phyloP scores from a whole-genome alignment of 768 basidiomycete species.

The Candolleomyces aberdarensis region DNA sequence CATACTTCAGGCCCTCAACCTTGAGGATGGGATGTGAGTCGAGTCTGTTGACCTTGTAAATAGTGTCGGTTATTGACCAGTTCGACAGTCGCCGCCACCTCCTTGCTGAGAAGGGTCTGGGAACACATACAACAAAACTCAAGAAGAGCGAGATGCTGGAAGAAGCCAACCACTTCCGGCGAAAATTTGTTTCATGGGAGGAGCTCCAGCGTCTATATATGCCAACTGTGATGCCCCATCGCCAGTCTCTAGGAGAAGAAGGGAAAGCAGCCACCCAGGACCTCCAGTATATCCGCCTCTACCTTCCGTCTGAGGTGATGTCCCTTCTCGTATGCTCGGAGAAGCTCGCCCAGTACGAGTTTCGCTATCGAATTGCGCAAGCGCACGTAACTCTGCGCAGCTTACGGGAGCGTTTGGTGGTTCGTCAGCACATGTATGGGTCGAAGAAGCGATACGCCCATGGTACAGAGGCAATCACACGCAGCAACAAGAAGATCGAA shows the following conservation, averaged over 20 bases:
- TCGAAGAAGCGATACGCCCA: conserved; percentile 23
- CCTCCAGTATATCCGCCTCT: conserved; percentile 8
- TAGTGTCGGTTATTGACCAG: no score
- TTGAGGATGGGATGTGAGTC: conserved; percentile 16
- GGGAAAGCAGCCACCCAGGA: background rate
- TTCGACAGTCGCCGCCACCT: no score
- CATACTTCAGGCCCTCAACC: conserved; percentile 24
- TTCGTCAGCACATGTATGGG: conserved; percentile 24
- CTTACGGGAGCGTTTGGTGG: conserved; percentile 24
- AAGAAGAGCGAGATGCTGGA: background rate
- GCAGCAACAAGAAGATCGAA: conserved; percentile 16
- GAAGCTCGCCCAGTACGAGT: conserved; percentile 20
- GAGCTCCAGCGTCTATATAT: background rate
- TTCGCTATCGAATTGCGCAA: conserved; percentile 24
- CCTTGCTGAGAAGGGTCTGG: no score
- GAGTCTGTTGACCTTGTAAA: background rate
- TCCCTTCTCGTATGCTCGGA: background rate
- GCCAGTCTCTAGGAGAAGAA: conserved; percentile 17
- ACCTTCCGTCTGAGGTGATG: conserved; percentile 17
- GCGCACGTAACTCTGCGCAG: conserved; percentile 23
- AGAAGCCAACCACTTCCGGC: background rate
- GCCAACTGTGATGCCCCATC: background rate
- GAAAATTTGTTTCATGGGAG: background rate
- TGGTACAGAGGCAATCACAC: conserved; percentile 23
- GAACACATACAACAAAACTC: background rate